phyloP scores from a whole-genome alignment of 1,284 basidiomycete species.

The Pseudozyma tsukubaensis region DNA sequence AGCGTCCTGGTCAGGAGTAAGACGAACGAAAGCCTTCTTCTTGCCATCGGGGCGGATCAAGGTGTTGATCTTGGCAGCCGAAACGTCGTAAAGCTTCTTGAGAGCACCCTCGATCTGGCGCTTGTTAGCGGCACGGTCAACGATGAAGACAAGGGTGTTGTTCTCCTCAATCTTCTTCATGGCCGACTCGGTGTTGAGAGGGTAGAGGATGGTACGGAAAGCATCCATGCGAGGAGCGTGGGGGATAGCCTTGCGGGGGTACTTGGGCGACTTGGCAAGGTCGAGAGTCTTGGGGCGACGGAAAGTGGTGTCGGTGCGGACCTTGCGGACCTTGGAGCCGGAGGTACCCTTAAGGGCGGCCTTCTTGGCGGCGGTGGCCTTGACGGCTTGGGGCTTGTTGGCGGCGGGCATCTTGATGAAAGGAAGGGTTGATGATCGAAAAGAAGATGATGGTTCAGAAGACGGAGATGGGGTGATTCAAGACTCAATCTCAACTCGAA shows the following conservation, averaged over 20 bases:
- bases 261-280: slow-evolving; percentile 85
- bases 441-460: slow-evolving; percentile 14
- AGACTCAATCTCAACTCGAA: too few relatives aligned
- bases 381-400: slow-evolving; percentile 68
- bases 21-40: slow-evolving; percentile 98
- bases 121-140: slow-evolving; percentile 96
- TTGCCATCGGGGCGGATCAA: slow-evolving; percentile 98
- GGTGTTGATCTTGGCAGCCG: slow-evolving; percentile 96
- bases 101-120: slow-evolving; percentile 94
- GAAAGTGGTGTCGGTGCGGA: slow-evolving; percentile 88
- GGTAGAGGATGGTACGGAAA: slow-evolving; percentile 89
- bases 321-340: slow-evolving; percentile 82
- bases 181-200: slow-evolving; percentile 74
- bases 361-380: slow-evolving; percentile 96
- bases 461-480: slow-evolving; percentile 1
- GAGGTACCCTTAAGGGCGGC: slow-evolving; percentile 89
- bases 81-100: slow-evolving; percentile 98
- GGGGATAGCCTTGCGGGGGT: slow-evolving; percentile 91
- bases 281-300: slow-evolving; percentile 95
- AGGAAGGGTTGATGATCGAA: slow-evolving; percentile 1
- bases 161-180: slow-evolving; percentile 96
- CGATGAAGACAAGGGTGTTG: slow-evolving; percentile 98
- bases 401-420: slow-evolving; percentile 34
- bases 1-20: slow-evolving; percentile 95
- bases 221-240: slow-evolving; percentile 98